Percentiles rank a stretch among this genome's conserved stretches.
Evolutionary conservation across 768 basidiomycete species (phyloP).

Genomic region (Pleurotus platypus): DNA sequence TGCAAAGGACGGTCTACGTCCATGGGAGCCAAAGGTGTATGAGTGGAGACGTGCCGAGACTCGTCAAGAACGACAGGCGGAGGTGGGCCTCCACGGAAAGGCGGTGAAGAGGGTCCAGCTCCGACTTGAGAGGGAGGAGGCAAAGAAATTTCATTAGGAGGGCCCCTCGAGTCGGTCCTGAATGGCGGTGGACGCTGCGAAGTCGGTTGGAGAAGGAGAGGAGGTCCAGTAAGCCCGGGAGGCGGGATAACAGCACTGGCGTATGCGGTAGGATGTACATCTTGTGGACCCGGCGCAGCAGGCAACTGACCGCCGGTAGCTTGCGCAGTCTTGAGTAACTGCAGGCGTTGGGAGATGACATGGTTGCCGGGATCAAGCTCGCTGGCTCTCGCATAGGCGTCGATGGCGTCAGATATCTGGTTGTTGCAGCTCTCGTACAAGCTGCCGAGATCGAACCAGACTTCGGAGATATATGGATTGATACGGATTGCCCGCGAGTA

Average conservation of each 20-base stretch:
- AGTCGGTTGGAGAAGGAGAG: constrained; percentile 55
- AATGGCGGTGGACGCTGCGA: constrained; percentile 48
- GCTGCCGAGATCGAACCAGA: constrained; percentile 96
- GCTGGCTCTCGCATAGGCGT: constrained; percentile 92
- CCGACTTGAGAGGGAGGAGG: constrained; percentile 57
- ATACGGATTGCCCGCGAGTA: constrained; percentile 98
- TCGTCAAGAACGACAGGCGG: constrained; percentile 82
- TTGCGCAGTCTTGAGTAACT: constrained; percentile 78
- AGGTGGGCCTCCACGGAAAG: constrained; percentile 81
- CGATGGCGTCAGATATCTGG: constrained; percentile 97
- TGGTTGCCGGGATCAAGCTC: constrained; percentile 89
- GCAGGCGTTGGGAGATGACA: constrained; percentile 78
- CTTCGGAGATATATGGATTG: constrained; percentile 94
- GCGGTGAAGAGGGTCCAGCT: constrained; percentile 54
- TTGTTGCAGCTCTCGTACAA: constrained; percentile 99
- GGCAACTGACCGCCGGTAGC: constrained; percentile 70
- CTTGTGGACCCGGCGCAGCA: constrained; percentile 89
- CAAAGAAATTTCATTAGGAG: constrained; percentile 49
- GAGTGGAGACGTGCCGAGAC: constrained; percentile 59
- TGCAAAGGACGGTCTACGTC: constrained; percentile 60
- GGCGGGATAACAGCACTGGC: constrained; percentile 75
- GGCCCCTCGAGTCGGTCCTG: constrained; percentile 66
- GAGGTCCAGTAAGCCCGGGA: constrained; percentile 63
- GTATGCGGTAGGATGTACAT: constrained; percentile 95
- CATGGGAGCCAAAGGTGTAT: constrained; percentile 79